phyloP scores from a whole-genome alignment of 352 stramenopile species.

The Blastocystis sp. region DNA sequence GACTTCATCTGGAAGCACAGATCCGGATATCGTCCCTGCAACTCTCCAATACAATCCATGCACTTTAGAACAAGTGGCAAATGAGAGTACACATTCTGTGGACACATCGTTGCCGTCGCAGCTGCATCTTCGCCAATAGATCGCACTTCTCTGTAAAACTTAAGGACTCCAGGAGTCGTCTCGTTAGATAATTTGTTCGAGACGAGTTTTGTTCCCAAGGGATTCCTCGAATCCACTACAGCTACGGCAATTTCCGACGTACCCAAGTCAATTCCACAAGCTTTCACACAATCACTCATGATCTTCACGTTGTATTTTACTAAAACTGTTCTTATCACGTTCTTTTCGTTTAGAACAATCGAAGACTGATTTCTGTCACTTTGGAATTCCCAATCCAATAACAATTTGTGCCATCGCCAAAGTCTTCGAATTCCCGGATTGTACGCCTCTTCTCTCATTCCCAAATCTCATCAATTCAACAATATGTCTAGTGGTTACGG shows the following conservation, averaged over 20 bases:
- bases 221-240: conserved; percentile 10
- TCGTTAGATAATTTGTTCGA: conserved; percentile 48
- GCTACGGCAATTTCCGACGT: conserved; percentile 59
- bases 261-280: conserved; percentile 62
- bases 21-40: conserved; percentile 40
- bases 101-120: conserved; percentile 28
- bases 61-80: conserved; percentile 30
- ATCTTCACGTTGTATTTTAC: background rate
- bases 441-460: background rate
- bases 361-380: background rate
- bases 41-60: background rate
- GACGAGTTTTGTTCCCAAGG: background rate
- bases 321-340: background rate
- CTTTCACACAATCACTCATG: background rate
- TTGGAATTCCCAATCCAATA: background rate
- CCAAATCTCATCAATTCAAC: background rate
- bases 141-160: conserved; percentile 18
- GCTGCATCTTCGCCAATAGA: conserved; percentile 44
- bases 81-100: conserved; percentile 15
- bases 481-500: conserved; percentile 61
- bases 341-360: conserved; percentile 41
- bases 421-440: background rate
- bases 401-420: background rate
- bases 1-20: conserved; percentile 10
- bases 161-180: conserved; percentile 56